Percentiles rank a stretch among this genome's conserved stretches.
phyloP scores from a whole-genome alignment of 768 basidiomycete species.

The Trametopsis cervina region DNA sequence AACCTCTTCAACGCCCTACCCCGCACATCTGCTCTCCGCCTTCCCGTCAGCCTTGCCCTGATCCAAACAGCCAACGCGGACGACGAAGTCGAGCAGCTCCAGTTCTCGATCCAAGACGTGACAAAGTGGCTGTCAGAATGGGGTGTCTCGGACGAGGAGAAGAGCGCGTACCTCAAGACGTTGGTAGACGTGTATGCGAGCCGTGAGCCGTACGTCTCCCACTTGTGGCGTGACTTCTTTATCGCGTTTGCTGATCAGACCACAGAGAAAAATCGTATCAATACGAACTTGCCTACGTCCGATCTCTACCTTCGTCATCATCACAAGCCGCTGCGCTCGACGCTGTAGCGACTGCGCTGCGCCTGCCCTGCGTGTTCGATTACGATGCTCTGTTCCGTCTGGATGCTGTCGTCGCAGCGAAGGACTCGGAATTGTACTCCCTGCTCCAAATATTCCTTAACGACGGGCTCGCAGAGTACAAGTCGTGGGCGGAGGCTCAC shows the following conservation, averaged over 20 bases:
- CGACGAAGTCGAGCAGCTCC: conserved; percentile 56
- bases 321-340: conserved; percentile 50
- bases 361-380: conserved; percentile 64
- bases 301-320: conserved; percentile 50
- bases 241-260: neutral
- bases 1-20: conserved; percentile 79
- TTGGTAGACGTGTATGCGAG: conserved; percentile 55
- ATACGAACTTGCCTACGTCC: conserved; percentile 55
- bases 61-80: conserved; percentile 52
- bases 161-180: conserved; percentile 56
- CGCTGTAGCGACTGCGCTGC: conserved; percentile 56
- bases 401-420: conserved; percentile 56
- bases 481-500: conserved; percentile 51
- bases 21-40: conserved; percentile 55
- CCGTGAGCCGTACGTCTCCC: conserved; percentile 50
- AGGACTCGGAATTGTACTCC: conserved; percentile 64
- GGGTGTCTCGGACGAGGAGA: conserved; percentile 56
- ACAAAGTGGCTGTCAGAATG: conserved; percentile 77
- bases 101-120: conserved; percentile 52
- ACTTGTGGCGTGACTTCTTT: neutral
- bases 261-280: conserved; percentile 55
- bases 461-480: conserved; percentile 54
- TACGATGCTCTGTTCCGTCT: conserved; percentile 77
- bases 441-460: conserved; percentile 74
- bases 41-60: conserved; percentile 55